Base-by-base conservation (phyloP, 1,284 basidiomycete genomes). In the Apiotrichum akiyoshidainum region DNA sequence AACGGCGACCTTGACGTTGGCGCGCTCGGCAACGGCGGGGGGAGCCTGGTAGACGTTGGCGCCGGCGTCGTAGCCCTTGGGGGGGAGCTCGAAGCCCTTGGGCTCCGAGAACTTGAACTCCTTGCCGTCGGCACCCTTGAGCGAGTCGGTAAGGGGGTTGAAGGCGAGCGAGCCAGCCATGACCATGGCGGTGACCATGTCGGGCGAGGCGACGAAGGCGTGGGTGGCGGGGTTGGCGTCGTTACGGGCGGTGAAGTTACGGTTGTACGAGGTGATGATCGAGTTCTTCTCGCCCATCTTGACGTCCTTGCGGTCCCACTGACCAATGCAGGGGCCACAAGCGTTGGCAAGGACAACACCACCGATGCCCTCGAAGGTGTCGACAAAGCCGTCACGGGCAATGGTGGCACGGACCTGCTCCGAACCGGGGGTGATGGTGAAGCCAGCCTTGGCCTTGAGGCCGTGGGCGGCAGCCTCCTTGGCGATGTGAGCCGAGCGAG, bases 221-320 rank as follows among this genome's bases (percentile, higher is more conserved):
- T 98, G 95, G 52, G 96, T 99, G 65, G 92, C 93, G 40, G 94
- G 93, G 86, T 99, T 99, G 71, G 95, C 95, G 76, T 99, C 96
- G 81, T 99, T 99, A 79, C 95, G 92, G 64, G 93, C 95, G 69
- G 95, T 98, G 83, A 99, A 99, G 88, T 99, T 99, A 80, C 96
- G 93, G 87, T 99, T 99, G 87, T 99, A 99, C 31, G 94, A 98
- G 55, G 95, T 96, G 81, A 98, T 92, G 83, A 97, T 96, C 31
- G 92, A 93, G 87, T 99, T 99, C 74, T 85, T 83, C 71, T 90
- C 90, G 73, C 95, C 95, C 86, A 94, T 99, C 85, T 90, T 88
- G 59, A 98, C 90, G 73, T 99, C 96, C 70, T 86, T 81, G 75
- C 95, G 86, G 81, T 99, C 93, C 96, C 96, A 99, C 80, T 99